Percentiles rank a stretch among this genome's conserved stretches.
Evolutionary conservation across 2,329 filamentous ascomycete species (phyloP).

Genomic region (Lasiodiplodia theobromae): DNA sequence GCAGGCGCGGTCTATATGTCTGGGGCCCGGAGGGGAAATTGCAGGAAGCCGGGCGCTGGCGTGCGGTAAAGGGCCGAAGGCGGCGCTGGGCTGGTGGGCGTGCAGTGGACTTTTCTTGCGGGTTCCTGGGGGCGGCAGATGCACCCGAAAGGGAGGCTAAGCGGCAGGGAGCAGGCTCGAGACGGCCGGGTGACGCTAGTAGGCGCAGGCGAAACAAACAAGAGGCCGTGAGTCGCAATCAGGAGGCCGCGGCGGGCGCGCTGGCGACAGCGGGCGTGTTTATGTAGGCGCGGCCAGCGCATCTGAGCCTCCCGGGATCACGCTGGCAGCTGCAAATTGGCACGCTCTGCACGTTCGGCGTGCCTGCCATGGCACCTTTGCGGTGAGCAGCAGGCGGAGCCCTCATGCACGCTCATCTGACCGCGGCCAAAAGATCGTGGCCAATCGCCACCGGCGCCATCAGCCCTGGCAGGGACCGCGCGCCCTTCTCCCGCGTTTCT

Average conservation of each 20-base stretch:
- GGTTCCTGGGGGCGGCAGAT: constrained; percentile 24
- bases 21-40: constrained; percentile 27
- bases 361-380: constrained; percentile 23
- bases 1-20: constrained; percentile 24
- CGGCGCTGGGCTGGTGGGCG: background rate
- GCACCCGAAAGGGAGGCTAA: constrained; percentile 24
- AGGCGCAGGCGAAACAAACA: constrained; percentile 26
- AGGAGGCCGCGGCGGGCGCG: constrained; percentile 22
- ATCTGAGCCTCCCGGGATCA: constrained; percentile 27
- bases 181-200: constrained; percentile 7
- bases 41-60: constrained; percentile 21
- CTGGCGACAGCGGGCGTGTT: constrained; percentile 19
- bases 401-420: constrained; percentile 28
- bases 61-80: constrained; percentile 23
- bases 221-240: background rate
- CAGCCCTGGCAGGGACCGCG: constrained; percentile 25
- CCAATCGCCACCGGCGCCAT: constrained; percentile 18
- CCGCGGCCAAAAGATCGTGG: constrained; percentile 16
- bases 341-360: constrained; percentile 24
- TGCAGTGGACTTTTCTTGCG: constrained; percentile 11
- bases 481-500: constrained; percentile 25
- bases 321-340: constrained; percentile 28
- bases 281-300: constrained; percentile 27
- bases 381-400: constrained; percentile 24
- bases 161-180: constrained; percentile 22